These are phyloP conservation scores for Symbiodinium pilosum DNA, from an alignment of 73 alveolate species.

Conservation along the genomic window DNA sequence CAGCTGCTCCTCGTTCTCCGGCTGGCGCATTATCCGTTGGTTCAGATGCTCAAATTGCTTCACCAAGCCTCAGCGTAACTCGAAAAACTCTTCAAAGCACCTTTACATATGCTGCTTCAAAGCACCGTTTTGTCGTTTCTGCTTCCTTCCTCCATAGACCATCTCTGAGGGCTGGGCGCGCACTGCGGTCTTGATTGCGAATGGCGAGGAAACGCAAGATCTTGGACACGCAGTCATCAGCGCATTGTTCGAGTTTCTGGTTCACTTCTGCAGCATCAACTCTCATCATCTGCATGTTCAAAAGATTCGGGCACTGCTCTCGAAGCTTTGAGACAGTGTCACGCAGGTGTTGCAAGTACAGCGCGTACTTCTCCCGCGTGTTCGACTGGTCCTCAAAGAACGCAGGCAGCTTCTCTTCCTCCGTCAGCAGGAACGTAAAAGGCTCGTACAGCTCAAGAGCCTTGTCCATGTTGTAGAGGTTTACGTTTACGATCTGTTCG, in stretches of 20 bases:
- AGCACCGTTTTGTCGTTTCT: too few relatives aligned
- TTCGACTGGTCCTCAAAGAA: conserved; percentile 38
- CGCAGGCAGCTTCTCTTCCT: not conserved
- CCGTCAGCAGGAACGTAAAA: conserved; percentile 39
- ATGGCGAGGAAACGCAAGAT: conserved; percentile 50
- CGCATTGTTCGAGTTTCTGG: conserved; percentile 77
- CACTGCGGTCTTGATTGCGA: conserved; percentile 73
- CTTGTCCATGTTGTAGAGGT: conserved; percentile 76
- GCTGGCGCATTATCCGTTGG: conserved; percentile 86
- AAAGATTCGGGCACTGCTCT: conserved; percentile 29
- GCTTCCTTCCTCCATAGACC: not conserved
- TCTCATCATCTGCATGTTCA: conserved; percentile 73
- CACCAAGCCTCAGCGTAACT: conserved; percentile 28
- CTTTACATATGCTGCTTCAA: too few relatives aligned
- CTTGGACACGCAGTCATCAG: conserved; percentile 87
- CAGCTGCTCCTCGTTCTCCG: conserved; percentile 94
- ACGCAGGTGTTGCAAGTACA: conserved; percentile 51
- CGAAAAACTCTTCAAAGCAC: too few relatives aligned
- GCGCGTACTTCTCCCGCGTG: conserved; percentile 34
- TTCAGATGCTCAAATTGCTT: conserved; percentile 91
- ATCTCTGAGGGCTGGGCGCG: conserved; percentile 13
- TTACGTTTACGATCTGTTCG: conserved; percentile 31
- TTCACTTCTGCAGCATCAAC: conserved; percentile 85
- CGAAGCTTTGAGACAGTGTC: conserved; percentile 39
- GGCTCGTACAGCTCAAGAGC: conserved; percentile 84